Evolutionary conservation across 257 asterid genomes (phyloP).

Genomic region (Avicennia marina): DNA sequence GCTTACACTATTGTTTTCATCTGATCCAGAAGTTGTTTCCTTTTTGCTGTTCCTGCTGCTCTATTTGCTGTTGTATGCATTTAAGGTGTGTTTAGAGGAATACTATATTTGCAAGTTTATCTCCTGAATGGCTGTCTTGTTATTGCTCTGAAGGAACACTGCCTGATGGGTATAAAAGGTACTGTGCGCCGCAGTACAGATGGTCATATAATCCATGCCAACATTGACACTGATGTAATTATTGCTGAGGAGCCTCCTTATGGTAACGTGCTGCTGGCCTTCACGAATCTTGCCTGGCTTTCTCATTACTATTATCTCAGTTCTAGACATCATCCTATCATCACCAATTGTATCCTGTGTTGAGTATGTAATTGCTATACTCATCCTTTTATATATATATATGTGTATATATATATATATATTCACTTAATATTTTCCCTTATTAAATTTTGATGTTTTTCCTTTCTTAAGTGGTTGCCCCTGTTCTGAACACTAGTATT

Average conservation of each 20-base stretch:
- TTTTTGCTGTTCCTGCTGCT: no score
- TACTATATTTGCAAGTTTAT: conserved; percentile 7
- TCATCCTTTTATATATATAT: no score
- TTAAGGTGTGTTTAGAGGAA: conserved; percentile 10
- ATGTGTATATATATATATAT: not conserved
- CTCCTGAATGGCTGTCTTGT: conserved; percentile 20
- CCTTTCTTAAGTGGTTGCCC: conserved; percentile 9
- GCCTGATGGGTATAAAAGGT: conserved; percentile 97
- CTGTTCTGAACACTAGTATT: not conserved
- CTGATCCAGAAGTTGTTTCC: no score
- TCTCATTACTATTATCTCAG: conserved; percentile 6
- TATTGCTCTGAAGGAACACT: conserved; percentile 69
- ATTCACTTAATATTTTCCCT: not conserved
- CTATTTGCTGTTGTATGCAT: not conserved
- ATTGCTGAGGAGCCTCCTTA: conserved; percentile 99
- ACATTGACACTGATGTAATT: conserved; percentile 97
- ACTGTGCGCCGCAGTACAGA: conserved; percentile 99
- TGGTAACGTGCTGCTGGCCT: conserved; percentile 44
- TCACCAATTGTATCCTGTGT: not conserved
- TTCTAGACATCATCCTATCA: conserved; percentile 8
- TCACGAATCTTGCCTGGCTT: not conserved
- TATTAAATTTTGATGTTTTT: conserved; percentile 2
- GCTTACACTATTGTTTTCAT: no score
- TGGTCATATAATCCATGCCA: conserved; percentile 98
- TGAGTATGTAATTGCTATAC: conserved; percentile 1